These are phyloP conservation scores for Pseudogymnoascus sp. DNA, from an alignment of 2,329 filamentous ascomycete species.

Conservation along the genomic window DNA sequence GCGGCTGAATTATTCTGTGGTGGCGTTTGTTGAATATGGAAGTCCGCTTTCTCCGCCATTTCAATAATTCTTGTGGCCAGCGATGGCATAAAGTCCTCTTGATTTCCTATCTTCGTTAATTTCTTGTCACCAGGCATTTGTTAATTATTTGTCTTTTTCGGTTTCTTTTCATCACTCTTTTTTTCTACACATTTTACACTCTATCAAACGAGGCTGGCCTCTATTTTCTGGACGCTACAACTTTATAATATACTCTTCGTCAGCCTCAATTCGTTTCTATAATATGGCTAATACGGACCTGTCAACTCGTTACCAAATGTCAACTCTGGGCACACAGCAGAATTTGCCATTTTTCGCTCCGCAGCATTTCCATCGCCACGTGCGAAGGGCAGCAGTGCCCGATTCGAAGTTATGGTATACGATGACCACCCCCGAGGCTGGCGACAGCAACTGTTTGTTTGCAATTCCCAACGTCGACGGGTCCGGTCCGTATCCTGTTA, in stretches of 20 bases:
- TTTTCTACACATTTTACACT: not conserved
- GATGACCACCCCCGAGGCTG: too few species aligned
- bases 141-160: not conserved
- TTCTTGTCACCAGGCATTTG: too few species aligned
- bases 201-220: not conserved
- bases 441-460: too few species aligned
- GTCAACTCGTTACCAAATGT: not conserved
- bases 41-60: not conserved
- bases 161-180: not conserved
- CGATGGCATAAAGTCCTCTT: not conserved
- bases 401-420: not conserved
- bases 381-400: not conserved
- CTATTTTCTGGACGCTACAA: not conserved
- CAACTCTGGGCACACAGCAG: too few species aligned
- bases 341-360: too few species aligned
- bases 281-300: not conserved
- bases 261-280: not conserved
- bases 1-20: too few species aligned
- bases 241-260: not conserved
- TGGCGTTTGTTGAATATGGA: not conserved
- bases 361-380: not conserved
- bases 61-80: not conserved
- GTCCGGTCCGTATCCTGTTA: too few species aligned
- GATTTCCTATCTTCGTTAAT: not conserved
- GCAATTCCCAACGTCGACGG: too few species aligned